Conservation (phyloP, 371 early-diverging fungal species). For the Mortierella sp. region DNA sequence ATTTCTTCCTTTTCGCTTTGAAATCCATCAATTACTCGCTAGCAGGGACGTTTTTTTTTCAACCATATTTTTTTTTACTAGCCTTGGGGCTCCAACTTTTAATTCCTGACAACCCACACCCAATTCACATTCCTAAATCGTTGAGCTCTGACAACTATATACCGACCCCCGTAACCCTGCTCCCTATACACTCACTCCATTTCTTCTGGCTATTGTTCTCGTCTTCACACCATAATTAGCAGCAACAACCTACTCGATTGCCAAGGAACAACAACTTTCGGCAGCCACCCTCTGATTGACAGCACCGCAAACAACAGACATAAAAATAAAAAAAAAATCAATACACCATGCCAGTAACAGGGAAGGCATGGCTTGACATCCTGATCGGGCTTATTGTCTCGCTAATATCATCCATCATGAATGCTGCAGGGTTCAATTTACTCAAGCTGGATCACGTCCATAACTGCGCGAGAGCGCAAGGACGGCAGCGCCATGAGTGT, state of each 20-base stretch:
- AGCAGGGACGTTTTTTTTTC: too few species aligned
- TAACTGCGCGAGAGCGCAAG: constrained; percentile 60
- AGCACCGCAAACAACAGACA: background rate
- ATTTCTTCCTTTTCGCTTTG: background rate
- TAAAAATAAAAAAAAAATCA: too few species aligned
- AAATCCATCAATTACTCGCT: too few species aligned
- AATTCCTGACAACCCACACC: background rate
- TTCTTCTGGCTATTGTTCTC: too few species aligned
- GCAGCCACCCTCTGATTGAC: too few species aligned
- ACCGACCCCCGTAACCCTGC: too few species aligned
- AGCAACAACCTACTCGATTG: too few species aligned
- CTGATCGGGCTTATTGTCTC: constrained; percentile 75
- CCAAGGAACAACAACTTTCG: too few species aligned
- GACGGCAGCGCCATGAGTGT: constrained; percentile 70
- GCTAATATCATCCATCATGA: constrained; percentile 71
- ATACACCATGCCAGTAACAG: constrained; percentile 27
- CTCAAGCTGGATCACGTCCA: constrained; percentile 76
- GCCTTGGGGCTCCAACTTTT: background rate
- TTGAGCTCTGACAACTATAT: too few species aligned
- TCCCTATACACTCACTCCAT: too few species aligned
- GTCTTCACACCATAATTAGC: too few species aligned
- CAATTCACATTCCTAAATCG: too few species aligned
- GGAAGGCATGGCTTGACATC: constrained; percentile 56
- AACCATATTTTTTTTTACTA: background rate
- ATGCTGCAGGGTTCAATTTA: constrained; percentile 77